These are phyloP conservation scores for Mycosarcoma mackinlayi DNA, from an alignment of 1,284 basidiomycete genomes.

Conservation along the genomic window DNA sequence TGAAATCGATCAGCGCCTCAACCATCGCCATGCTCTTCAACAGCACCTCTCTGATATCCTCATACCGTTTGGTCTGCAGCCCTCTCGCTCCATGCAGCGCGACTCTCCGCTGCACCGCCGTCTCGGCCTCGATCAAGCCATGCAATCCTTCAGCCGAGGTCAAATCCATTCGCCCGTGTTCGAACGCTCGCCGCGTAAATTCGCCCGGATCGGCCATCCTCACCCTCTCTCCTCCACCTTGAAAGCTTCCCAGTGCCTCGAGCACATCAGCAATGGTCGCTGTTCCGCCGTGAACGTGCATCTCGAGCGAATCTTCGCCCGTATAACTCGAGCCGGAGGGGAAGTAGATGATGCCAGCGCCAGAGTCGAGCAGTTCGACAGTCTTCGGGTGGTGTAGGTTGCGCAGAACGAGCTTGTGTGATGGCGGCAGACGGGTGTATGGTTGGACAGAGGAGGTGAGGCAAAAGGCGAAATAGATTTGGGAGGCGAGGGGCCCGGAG, in stretches of 20 bases:
- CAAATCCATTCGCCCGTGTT: conserved; percentile 81
- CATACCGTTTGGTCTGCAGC: conserved; percentile 71
- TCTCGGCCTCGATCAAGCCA: conserved; percentile 85
- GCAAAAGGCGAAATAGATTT: conserved; percentile 76
- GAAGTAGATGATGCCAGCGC: conserved; percentile 80
- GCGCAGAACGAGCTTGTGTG: conserved; percentile 79
- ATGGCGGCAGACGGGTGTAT: conserved; percentile 67
- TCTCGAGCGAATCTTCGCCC: conserved; percentile 81
- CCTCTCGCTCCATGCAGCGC: conserved; percentile 78
- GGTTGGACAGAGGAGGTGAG: conserved; percentile 23
- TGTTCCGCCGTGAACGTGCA: conserved; percentile 87
- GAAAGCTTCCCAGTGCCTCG: conserved; percentile 70
- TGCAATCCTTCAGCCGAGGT: conserved; percentile 85
- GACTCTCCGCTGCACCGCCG: conserved; percentile 79
- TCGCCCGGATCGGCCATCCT: conserved; percentile 85
- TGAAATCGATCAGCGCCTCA: conserved; percentile 90
- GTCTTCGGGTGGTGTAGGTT: conserved; percentile 76
- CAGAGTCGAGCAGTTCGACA: conserved; percentile 79
- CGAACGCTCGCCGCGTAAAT: conserved; percentile 84
- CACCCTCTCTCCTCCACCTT: conserved; percentile 68
- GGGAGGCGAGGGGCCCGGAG: conserved; percentile 78
- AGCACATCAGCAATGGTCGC: conserved; percentile 80
- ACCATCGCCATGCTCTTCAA: conserved; percentile 79
- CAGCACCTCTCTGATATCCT: conserved; percentile 75
- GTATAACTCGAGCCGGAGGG: conserved; percentile 80